These are phyloP conservation scores for Cladosporium sp. DNA, from an alignment of 2,329 filamentous ascomycete genomes.

Conservation along the genomic window DNA sequence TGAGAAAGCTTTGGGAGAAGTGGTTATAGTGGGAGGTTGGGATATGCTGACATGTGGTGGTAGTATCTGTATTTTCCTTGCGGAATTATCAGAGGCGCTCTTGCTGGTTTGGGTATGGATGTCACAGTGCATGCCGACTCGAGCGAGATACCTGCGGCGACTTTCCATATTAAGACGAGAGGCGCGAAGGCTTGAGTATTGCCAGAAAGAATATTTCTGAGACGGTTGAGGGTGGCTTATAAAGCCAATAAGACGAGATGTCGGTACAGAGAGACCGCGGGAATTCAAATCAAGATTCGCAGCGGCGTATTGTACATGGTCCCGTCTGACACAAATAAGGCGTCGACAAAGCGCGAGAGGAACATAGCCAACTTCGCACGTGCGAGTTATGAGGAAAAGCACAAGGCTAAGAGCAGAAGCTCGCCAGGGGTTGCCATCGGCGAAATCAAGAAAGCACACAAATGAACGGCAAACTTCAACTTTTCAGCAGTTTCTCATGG, in stretches of 20 bases:
- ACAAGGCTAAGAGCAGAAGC: neutral
- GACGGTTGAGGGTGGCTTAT: neutral
- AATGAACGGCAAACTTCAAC: constrained; percentile 3
- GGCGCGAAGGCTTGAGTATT: constrained; percentile 61
- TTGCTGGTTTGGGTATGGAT: constrained; percentile 87
- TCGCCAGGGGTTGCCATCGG: neutral
- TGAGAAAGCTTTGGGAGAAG: neutral
- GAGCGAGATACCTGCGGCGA: constrained; percentile 79
- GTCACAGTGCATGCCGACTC: constrained; percentile 91
- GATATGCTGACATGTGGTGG: neutral
- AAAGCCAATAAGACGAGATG: neutral
- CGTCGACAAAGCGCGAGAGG: neutral
- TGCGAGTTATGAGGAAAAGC: neutral
- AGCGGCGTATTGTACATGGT: neutral
- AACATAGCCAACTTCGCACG: neutral
- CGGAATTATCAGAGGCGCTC: constrained; percentile 85
- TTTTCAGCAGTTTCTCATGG: constrained; percentile 17
- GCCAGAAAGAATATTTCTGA: neutral
- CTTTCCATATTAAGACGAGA: constrained; percentile 92
- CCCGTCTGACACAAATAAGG: too few species aligned
- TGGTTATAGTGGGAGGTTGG: too few species aligned
- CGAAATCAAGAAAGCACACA: neutral
- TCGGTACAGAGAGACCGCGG: neutral
- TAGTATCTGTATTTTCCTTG: constrained; percentile 95
- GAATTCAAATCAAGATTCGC: too few species aligned